Evolutionary conservation across 345 rosid species (phyloP), one percentile per base, ranked within the genome.

Genomic region (Arabis alpina): DNA sequence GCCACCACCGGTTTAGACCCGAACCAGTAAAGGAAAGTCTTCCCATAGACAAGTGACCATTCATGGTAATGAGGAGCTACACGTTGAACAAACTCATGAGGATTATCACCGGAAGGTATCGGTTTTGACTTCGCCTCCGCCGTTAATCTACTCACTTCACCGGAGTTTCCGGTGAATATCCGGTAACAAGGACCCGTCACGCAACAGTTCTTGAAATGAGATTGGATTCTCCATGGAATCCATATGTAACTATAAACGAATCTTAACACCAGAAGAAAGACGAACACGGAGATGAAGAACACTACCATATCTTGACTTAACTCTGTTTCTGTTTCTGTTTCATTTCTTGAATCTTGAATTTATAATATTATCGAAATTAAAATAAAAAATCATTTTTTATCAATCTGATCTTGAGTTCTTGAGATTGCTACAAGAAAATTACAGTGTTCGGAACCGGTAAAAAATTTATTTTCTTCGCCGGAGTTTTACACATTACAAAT

Each of bases 11-110:
- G 89, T 57, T 48, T 76, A 30, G 80, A 69, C 53, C 98, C 98
- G 52, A 91, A 91, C 96, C 97, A 88, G 74, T 77, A 90, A 4
- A 92, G 71, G 58, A 84, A 90, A n/a, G 80, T 82, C 64, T 76
- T 82, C 54, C 95, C 95, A 5, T 86, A 82, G 64, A 1, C 43
- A 51, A 43, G 61, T 5, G 90, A 83, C 93, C 98, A 92, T 5
- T 10, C 42, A 64, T 80, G 45, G 83, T 85, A 85, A 72, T 79
- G 87, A 10, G 96, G 93, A 32, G 73, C 72, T 61, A 66, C 83
- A 8, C 88, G 78, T 54, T 60, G 84, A 16, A 85, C 76, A 62
- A 79, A 69, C 24, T 80, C 78, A 58, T 84, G 80, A 47, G 77
- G 89, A 50, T 68, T 73, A 10, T 61, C 49, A 0, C 61, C 61